Evolutionary conservation across 176 grass and related monocot genomes (phyloP).

Genomic region (Tuctoria greenei): DNA sequence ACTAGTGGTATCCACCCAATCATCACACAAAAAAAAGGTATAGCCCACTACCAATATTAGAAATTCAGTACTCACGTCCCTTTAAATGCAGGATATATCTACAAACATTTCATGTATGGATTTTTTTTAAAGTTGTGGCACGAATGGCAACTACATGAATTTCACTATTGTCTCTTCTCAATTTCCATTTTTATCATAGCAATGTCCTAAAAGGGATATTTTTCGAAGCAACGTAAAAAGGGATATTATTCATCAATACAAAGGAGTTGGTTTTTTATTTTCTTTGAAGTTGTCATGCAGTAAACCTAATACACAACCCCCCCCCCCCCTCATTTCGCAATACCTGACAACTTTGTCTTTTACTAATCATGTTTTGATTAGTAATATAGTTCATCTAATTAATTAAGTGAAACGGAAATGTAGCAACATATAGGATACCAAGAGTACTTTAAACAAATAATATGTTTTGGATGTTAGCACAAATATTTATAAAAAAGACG

Average conservation of each 20-base stretch:
- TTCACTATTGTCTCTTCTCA: neutral
- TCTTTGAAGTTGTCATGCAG: neutral
- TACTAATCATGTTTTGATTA: too few species aligned
- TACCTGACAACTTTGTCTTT: too few species aligned
- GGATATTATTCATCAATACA: neutral
- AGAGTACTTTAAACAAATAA: too few species aligned
- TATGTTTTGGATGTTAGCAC: too few species aligned
- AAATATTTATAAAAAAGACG: too few species aligned
- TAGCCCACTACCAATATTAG: slow-evolving; percentile 31
- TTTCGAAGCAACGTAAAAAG: too few species aligned
- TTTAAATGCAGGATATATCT: slow-evolving; percentile 4
- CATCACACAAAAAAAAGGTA: slow-evolving; percentile 17
- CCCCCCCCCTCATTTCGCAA: too few species aligned
- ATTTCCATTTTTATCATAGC: neutral
- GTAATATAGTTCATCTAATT: too few species aligned
- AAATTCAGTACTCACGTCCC: neutral
- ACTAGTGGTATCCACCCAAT: slow-evolving; percentile 42
- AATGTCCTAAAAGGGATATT: neutral
- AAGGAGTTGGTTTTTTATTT: neutral
- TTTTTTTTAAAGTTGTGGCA: neutral
- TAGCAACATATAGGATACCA: too few species aligned
- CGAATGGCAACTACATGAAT: neutral
- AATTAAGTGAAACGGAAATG: too few species aligned
- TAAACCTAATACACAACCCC: neutral
- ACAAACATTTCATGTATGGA: neutral